Conservation (phyloP, 2,329 filamentous ascomycete species). For the Neofusicoccum ribis region DNA sequence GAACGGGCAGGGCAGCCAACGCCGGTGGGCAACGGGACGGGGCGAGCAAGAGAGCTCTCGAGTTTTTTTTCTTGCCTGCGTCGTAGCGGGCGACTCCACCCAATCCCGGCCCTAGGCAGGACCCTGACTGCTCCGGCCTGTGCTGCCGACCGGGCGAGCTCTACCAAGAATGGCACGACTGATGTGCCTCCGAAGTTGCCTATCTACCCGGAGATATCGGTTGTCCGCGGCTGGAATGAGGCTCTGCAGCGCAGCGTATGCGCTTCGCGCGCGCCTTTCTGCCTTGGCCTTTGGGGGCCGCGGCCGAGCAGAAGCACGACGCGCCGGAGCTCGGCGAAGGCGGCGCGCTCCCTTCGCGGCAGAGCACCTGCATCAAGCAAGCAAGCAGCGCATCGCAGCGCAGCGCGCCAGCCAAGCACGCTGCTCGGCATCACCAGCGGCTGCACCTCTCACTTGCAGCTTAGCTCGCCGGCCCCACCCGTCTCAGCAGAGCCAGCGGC, state of each 20-base stretch:
- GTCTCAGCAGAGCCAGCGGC: not conserved
- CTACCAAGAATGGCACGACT: not conserved
- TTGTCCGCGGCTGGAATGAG: not conserved
- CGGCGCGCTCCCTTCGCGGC: too few species aligned
- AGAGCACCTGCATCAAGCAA: not conserved
- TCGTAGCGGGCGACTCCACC: not conserved
- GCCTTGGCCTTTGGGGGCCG: too few species aligned
- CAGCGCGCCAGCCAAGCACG: too few species aligned
- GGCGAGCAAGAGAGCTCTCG: not conserved
- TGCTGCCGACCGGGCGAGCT: not conserved
- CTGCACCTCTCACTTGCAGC: conserved; percentile 2
- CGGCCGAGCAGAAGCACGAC: too few species aligned
- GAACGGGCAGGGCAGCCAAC: not conserved
- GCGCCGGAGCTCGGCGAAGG: too few species aligned
- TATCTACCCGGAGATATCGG: not conserved
- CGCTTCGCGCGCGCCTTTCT: not conserved
- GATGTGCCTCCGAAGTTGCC: not conserved
- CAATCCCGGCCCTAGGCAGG: not conserved
- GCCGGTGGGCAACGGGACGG: not conserved
- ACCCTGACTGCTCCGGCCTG: conserved; percentile 12
- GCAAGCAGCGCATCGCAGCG: too few species aligned
- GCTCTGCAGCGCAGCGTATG: not conserved
- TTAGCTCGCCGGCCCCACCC: not conserved
- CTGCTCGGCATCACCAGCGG: not conserved
- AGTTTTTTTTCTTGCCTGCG: not conserved